Base-by-base conservation (phyloP, 352 stramenopile species). In the Blastocystis sp. region DNA sequence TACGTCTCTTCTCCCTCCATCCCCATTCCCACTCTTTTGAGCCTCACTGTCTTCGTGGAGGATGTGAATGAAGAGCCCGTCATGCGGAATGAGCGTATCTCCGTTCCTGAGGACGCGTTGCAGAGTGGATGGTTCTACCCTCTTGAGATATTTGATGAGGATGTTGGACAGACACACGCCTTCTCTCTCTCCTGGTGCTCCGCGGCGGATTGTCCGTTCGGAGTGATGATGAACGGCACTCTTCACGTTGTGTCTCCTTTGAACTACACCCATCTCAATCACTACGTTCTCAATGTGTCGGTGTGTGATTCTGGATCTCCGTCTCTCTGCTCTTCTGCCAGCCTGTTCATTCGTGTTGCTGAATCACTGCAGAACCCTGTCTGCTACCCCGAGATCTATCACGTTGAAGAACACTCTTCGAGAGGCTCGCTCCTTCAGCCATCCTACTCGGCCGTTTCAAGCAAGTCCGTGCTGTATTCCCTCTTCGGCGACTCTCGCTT, bases 301-400 rank as follows among this genome's bases (percentile, higher is more conserved):
- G 17, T 77, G 14, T 77, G 66, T 77, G 66, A 77, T 43, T 77
- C 66, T 40, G 66, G 66, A 24, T n/a, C 34, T 77, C 66, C 66
- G 3, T 7, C 24, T 19, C 21, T 77, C 3, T 77, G 66, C 19
- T 77, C 66, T 28, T 54, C 34, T 19, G n/a, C 19, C 17, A 57
- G 17, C 19, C 24, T 77, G 3, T 21, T 34, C 3, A 60, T 77
- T 42, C 24, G 11, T 59, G 66, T 77, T 19, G 11, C 45, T 54
- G 21, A 34, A 19, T 19, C 34, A 14, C 17, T n/a, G 3, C 54
- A 59, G n/a, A 24, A 54, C 42, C 66, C 66, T 7, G n/a, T 77
- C 43, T 77, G 66, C 60, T 77, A 77, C 45, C 34, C 40, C n/a
- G 66, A 77, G 3, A 38, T 61, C 66, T 61, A 60, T 19, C 21